A percentile compares a stretch with the other conserved stretches of the same genome.
Conservation (phyloP, 805 yeast species). For the Candida glaebosa region DNA sequence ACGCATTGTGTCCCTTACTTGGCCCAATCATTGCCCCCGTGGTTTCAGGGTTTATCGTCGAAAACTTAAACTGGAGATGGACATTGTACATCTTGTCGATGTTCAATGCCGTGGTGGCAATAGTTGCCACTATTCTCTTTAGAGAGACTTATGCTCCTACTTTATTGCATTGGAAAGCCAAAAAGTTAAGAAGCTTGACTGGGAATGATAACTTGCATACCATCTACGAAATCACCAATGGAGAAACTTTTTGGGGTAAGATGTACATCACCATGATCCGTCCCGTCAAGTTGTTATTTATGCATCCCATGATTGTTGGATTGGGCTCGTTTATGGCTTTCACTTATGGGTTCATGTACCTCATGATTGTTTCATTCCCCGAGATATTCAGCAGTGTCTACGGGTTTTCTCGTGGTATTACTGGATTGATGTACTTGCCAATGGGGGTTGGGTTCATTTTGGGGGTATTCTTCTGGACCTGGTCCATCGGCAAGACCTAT, state of each 20-base stretch:
- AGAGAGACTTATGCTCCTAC: conserved; percentile 61
- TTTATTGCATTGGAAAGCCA: conserved; percentile 46
- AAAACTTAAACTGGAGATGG: conserved; percentile 62
- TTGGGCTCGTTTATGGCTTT: conserved; percentile 64
- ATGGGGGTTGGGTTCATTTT: conserved; percentile 52
- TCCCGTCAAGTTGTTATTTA: conserved; percentile 49
- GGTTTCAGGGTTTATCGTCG: conserved; percentile 54
- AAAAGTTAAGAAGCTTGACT: conserved; percentile 45
- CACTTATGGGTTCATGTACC: conserved; percentile 62
- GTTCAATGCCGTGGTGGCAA: conserved; percentile 49
- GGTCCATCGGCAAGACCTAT: conserved; percentile 40
- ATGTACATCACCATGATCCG: conserved; percentile 47
- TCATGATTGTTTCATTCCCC: conserved; percentile 61
- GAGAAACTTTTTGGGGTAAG: conserved; percentile 38
- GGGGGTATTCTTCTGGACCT: conserved; percentile 50
- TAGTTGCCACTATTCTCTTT: conserved; percentile 45
- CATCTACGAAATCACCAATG: conserved; percentile 56
- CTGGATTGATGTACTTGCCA: conserved; percentile 59
- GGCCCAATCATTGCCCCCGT: conserved; percentile 71
- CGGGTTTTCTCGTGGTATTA: conserved; percentile 44
- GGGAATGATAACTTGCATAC: conserved; percentile 58
- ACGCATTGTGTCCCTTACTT: conserved; percentile 54
- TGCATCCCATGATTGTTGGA: conserved; percentile 63
- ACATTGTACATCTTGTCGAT: conserved; percentile 57
- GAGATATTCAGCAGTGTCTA: conserved; percentile 45